phyloP scores from a whole-genome alignment of 1,284 basidiomycete genomes.

The Rhodotorula sp. region DNA sequence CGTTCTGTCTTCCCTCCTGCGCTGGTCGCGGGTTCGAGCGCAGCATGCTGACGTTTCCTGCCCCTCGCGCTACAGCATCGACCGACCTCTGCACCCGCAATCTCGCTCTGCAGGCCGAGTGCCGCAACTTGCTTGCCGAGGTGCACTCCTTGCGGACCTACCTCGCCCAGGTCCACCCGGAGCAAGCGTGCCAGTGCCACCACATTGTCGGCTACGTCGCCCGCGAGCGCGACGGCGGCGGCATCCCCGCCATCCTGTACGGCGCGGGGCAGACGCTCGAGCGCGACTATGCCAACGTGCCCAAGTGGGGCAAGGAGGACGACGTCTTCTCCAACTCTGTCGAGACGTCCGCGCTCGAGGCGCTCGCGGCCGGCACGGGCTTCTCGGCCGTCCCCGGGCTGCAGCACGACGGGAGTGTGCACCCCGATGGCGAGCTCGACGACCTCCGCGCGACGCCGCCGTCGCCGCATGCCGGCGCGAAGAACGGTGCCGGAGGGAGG shows the following conservation, averaged over 20 bases:
- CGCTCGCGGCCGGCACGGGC: neutral
- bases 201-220: constrained; percentile 36
- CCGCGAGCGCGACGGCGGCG: constrained; percentile 33
- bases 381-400: neutral
- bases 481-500: no score
- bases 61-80: constrained; percentile 12
- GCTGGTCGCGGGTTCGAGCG: neutral
- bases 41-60: no score
- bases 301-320: constrained; percentile 27
- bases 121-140: constrained; percentile 27
- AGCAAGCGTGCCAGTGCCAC: constrained; percentile 20
- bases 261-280: constrained; percentile 23
- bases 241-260: constrained; percentile 33
- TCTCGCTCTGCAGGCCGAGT: constrained; percentile 25
- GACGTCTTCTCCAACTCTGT: constrained; percentile 3
- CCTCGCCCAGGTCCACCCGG: constrained; percentile 29
- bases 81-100: constrained; percentile 25
- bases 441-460: neutral
- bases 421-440: neutral
- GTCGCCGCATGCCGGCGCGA: no score
- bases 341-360: constrained; percentile 4
- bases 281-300: constrained; percentile 14
- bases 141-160: constrained; percentile 26
- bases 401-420: neutral
- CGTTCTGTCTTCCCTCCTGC: neutral